A percentile compares a stretch with the other conserved stretches of the same genome.
Conservation (phyloP, 805 yeast species). For the Candida ascalaphidarum region DNA sequence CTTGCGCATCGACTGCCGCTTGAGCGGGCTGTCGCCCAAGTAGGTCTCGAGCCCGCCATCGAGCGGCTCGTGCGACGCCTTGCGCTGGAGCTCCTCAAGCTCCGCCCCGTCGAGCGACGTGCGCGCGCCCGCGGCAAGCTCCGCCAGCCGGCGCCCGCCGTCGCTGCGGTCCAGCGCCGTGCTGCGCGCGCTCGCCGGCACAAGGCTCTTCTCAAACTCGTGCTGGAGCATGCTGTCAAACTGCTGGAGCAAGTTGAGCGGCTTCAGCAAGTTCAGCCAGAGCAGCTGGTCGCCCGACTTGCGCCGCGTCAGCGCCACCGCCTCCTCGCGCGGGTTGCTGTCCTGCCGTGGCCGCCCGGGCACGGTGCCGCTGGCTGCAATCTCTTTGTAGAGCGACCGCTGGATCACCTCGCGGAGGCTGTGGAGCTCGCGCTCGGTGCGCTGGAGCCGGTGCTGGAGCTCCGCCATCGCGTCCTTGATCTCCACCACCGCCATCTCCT, state of each 20-base stretch:
- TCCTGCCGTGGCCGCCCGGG: slow-evolving; percentile 4
- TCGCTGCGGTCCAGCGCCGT: too few relatives aligned
- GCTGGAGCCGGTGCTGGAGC: slow-evolving; percentile 28
- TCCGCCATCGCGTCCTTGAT: slow-evolving; percentile 47
- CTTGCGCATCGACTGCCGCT: too few relatives aligned
- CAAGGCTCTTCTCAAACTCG: slow-evolving; percentile 47
- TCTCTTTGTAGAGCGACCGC: slow-evolving; percentile 33
- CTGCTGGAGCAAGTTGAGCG: slow-evolving; percentile 55
- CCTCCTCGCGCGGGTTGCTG: slow-evolving; percentile 18
- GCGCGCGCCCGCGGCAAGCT: too few relatives aligned
- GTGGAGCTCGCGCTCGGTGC: slow-evolving; percentile 42
- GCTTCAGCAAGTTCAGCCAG: slow-evolving; percentile 34
- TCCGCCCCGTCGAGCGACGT: too few relatives aligned
- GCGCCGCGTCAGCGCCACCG: slow-evolving; percentile 12
- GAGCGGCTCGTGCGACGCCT: too few relatives aligned
- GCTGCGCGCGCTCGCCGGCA: background rate
- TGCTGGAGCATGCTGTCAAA: slow-evolving; percentile 59
- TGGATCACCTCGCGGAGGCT: slow-evolving; percentile 41
- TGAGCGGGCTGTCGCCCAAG: slow-evolving; percentile 3
- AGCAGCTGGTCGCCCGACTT: background rate
- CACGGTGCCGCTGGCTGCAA: slow-evolving; percentile 5
- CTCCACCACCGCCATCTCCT: slow-evolving; percentile 62
- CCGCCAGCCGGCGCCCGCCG: too few relatives aligned
- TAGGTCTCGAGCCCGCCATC: too few relatives aligned
- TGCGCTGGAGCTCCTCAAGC: too few relatives aligned